These are phyloP conservation scores for Pharnaceum exiguum DNA, from an alignment of 148 eudicot species.

Conservation along the genomic window DNA sequence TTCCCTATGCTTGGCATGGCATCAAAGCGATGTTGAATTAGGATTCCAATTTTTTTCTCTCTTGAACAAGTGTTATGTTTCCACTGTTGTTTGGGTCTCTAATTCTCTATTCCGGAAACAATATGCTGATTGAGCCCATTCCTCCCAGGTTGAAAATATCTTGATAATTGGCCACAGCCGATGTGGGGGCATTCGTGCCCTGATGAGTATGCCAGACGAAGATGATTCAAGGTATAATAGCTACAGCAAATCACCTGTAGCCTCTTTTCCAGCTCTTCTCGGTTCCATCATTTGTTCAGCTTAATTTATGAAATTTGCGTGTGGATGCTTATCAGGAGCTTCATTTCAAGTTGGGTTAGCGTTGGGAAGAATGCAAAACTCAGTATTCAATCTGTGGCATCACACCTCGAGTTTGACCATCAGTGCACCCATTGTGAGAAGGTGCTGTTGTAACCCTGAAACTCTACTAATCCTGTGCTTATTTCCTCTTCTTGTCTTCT, in stretches of 20 bases:
- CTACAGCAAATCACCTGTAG: not conserved
- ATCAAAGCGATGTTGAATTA: no score
- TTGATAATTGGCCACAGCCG: conserved; percentile 86
- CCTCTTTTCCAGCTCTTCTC: not conserved
- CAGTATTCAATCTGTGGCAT: conserved; percentile 64
- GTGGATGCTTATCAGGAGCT: conserved; percentile 46
- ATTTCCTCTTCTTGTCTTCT: not conserved
- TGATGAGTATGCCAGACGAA: conserved; percentile 84
- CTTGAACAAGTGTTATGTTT: no score
- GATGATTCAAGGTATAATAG: conserved; percentile 61
- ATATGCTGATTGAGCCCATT: not conserved
- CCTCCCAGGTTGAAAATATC: conserved; percentile 77
- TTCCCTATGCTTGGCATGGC: no score
- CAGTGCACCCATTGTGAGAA: conserved; percentile 95
- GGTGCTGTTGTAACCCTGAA: conserved; percentile 28
- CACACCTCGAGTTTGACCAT: conserved; percentile 72
- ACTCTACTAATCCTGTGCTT: not conserved
- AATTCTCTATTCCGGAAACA: not conserved
- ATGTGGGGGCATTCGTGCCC: conserved; percentile 96
- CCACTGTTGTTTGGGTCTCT: not conserved
- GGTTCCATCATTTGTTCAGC: no score
- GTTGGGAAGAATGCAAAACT: conserved; percentile 68
- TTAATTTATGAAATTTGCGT: conserved; percentile 11
- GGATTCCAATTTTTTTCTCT: no score
- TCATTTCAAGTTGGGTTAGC: conserved; percentile 74